Evolutionary conservation across 768 basidiomycete genomes (phyloP).

Genomic region (Kwoniella mangroviensis): DNA sequence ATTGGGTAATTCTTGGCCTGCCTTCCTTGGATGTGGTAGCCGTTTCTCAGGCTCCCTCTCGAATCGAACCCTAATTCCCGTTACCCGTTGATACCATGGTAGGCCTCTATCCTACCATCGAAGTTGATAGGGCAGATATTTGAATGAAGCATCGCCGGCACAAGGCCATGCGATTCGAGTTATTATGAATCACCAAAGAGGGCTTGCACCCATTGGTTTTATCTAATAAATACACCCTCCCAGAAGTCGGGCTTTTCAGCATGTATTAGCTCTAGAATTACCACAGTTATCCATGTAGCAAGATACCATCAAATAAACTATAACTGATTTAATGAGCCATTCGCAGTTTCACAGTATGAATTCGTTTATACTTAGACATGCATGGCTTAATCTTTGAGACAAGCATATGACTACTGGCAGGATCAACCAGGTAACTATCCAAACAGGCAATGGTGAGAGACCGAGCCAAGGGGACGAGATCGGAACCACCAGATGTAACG

Average conservation of each 20-base stretch:
- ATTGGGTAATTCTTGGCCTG: slow-evolving; percentile 58
- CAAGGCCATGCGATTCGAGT: slow-evolving; percentile 75
- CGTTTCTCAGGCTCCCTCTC: slow-evolving; percentile 3
- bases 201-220: slow-evolving; percentile 64
- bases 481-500: slow-evolving; percentile 19
- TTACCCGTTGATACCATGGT: slow-evolving; percentile 79
- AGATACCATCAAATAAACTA: slow-evolving; percentile 78
- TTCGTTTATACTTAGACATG: slow-evolving; percentile 77
- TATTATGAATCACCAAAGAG: slow-evolving; percentile 73
- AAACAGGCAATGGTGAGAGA: slow-evolving; percentile 32
- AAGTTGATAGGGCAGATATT: slow-evolving; percentile 78
- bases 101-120: slow-evolving; percentile 75
- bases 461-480: slow-evolving; percentile 28
- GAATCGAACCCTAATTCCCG: slow-evolving; percentile 57
- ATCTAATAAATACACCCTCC: slow-evolving; percentile 75
- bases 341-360: slow-evolving; percentile 78
- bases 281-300: slow-evolving; percentile 80
- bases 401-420: slow-evolving; percentile 84
- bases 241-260: slow-evolving; percentile 72
- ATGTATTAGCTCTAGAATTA: slow-evolving; percentile 79
- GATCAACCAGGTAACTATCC: slow-evolving; percentile 81
- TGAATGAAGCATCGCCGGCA: slow-evolving; percentile 72
- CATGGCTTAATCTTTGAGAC: slow-evolving; percentile 83
- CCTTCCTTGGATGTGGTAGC: slow-evolving; percentile 6
- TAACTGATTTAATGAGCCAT: slow-evolving; percentile 84